A percentile compares a stretch with the other conserved stretches of the same genome.
Evolutionary conservation across 1,284 basidiomycete species (phyloP).

Genomic region (Lentinula novae-zelandiae): DNA sequence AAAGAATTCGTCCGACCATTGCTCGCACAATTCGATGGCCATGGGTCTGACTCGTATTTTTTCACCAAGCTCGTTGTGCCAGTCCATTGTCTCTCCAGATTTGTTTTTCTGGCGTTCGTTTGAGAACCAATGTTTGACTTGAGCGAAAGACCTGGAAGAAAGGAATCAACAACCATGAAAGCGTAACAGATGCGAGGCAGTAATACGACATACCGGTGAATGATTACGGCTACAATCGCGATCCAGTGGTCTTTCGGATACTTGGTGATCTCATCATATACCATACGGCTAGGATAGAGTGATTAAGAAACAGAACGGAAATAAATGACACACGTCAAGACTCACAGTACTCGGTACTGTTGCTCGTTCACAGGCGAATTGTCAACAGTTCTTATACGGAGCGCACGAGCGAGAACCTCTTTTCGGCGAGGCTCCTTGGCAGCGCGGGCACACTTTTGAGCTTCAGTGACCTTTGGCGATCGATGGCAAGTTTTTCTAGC

Average conservation of each 20-base stretch:
- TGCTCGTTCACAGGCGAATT: slow-evolving; percentile 54
- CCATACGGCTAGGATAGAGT: slow-evolving; percentile 34
- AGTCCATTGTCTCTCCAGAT: slow-evolving; percentile 22
- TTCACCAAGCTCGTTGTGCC: slow-evolving; percentile 38
- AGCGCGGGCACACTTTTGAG: slow-evolving; percentile 13
- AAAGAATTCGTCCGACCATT: slow-evolving; percentile 55
- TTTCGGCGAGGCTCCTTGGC: slow-evolving; percentile 13
- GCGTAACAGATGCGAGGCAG: slow-evolving; percentile 1
- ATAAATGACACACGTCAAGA: not conserved
- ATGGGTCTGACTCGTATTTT: slow-evolving; percentile 44
- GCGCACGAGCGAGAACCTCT: slow-evolving; percentile 33
- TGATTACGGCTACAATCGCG: slow-evolving; percentile 43
- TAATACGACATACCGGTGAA: slow-evolving; percentile 37
- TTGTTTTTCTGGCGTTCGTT: slow-evolving; percentile 48
- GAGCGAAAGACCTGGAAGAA: slow-evolving; percentile 42
- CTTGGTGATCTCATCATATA: slow-evolving; percentile 57
- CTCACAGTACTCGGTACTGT: slow-evolving; percentile 43
- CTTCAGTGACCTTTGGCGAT: slow-evolving; percentile 12
- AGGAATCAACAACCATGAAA: slow-evolving; percentile 13
- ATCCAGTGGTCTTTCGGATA: slow-evolving; percentile 57
- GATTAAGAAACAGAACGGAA: not conserved
- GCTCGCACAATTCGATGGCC: slow-evolving; percentile 38
- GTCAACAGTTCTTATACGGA: slow-evolving; percentile 46
- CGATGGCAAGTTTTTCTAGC: slow-evolving; percentile 11
- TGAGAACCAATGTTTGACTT: slow-evolving; percentile 61